Evolutionary conservation across 2,329 filamentous ascomycete genomes (phyloP).

Genomic region (Pseudopyrenochaeta lycopersici): DNA sequence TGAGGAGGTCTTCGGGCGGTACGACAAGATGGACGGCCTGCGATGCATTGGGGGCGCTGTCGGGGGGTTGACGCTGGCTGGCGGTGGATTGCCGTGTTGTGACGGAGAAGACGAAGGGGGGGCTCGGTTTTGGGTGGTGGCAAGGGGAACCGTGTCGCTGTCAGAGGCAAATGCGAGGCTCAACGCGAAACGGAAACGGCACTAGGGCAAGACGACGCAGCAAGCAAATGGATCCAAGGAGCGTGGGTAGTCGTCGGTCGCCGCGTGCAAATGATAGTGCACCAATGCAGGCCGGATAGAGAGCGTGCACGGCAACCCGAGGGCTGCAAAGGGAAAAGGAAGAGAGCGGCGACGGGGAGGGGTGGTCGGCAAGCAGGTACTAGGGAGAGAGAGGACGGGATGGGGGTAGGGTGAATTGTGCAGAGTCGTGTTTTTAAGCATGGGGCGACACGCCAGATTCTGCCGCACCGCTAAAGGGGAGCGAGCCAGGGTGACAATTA

Average conservation of each 20-base stretch:
- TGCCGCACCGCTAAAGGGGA: conserved; percentile 4
- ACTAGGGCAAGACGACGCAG: conserved; percentile 5
- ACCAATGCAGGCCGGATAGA: conserved; percentile 9
- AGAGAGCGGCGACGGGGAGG: conserved; percentile 3
- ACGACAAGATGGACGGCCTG: conserved; percentile 45
- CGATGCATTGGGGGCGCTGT: conserved; percentile 45
- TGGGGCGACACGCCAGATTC: conserved; percentile 1
- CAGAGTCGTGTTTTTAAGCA: conserved; percentile 3
- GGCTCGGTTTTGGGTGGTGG: too few species aligned
- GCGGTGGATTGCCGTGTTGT: too few species aligned
- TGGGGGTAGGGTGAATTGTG: conserved; percentile 6
- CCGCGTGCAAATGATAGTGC: neutral
- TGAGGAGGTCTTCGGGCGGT: conserved; percentile 54
- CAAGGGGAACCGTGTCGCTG: neutral
- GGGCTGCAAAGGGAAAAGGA: conserved; percentile 7
- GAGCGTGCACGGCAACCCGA: conserved; percentile 18
- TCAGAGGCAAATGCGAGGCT: neutral
- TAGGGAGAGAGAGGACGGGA: neutral
- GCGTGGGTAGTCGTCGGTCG: conserved; percentile 1
- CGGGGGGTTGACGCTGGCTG: conserved; percentile 5
- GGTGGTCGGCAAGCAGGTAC: neutral
- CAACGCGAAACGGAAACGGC: conserved; percentile 11
- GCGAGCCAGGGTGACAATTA: conserved; percentile 2
- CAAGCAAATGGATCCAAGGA: conserved; percentile 2
- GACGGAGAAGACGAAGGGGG: too few species aligned